Conservation (phyloP, 2,329 filamentous ascomycete species). For the Lecanicillium sp. region DNA sequence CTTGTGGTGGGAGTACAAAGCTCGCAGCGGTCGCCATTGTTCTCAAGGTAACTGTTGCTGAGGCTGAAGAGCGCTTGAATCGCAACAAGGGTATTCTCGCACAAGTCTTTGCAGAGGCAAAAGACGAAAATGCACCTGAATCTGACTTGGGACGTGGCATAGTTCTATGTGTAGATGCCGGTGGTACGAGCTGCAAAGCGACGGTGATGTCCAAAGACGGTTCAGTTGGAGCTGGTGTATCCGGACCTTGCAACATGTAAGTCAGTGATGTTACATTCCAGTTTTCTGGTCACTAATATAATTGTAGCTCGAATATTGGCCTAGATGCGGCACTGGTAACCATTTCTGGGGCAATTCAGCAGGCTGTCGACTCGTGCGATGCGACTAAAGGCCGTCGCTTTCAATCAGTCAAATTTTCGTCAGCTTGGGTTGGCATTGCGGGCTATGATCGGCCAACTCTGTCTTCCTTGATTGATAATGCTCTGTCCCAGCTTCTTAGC, state of each 20-base stretch:
- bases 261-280: slow-evolving; percentile 5
- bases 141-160: slow-evolving; percentile 1
- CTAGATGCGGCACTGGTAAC: slow-evolving; percentile 18
- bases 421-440: slow-evolving; percentile 30
- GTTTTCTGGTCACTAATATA: too few relatives aligned
- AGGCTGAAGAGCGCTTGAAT: slow-evolving; percentile 13
- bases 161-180: slow-evolving; percentile 31
- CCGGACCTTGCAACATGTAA: slow-evolving; percentile 31
- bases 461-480: slow-evolving; percentile 16
- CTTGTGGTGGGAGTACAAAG: slow-evolving; percentile 10
- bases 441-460: slow-evolving; percentile 28
- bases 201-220: slow-evolving; percentile 19
- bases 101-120: slow-evolving; percentile 10
- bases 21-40: slow-evolving; percentile 7
- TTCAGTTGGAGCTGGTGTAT: slow-evolving; percentile 18
- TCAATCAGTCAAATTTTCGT: slow-evolving; percentile 13
- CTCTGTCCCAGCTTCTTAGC: slow-evolving; percentile 19
- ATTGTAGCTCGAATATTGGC: slow-evolving; percentile 16
- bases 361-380: slow-evolving; percentile 14
- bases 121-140: background rate
- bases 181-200: slow-evolving; percentile 33
- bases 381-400: slow-evolving; percentile 8
- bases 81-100: slow-evolving; percentile 12
- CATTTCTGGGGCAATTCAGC: slow-evolving; percentile 17
- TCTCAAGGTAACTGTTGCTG: slow-evolving; percentile 8